Evolutionary conservation across 345 rosid genomes (phyloP), one percentile per base, ranked within the genome.

Genomic region (Sisymbrium irio): DNA sequence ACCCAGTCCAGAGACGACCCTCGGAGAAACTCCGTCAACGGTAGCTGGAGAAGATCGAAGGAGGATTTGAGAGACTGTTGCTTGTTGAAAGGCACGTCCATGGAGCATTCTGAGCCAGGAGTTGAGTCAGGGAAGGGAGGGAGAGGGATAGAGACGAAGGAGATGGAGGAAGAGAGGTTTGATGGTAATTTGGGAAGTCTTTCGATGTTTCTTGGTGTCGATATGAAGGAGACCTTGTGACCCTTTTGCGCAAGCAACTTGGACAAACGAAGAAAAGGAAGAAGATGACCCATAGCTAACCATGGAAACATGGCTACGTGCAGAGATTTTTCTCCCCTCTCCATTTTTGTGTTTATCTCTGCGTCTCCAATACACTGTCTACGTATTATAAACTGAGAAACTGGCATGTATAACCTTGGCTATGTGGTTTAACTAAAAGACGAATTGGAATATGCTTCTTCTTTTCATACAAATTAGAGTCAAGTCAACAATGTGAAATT

Each of bases 1-100:
- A 85, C 32, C 85, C 85, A 83, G 40, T 82, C 84, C 1, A 79
- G 89, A 7, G 65, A 27, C 0, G 75, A 42, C 3, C 30, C 4
- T 41, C 20, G 37, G 6, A 85, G 82, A 72, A 83, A 82, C 9
- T 62, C 45, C 0, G 74, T 57, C 18, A 83, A 45, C 1, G 51
- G 68, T 3, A n/a, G 6, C 5, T 68, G 66, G 32, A 85, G 85
- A 33, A 54, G 58, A 71, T 85, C 87, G 25, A 70, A 80, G 6
- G 89, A 80, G 32, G 76, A 18, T 58, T 82, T 85, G 14, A 85
- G 89, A 37, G 65, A 45, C 7, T 67, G 83, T 35, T 79, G 76
- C 7, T 69, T 77, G 78, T 56, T 76, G 75, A 67, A 67, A 56
- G 83, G 57, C 1, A 86, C 32, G 47, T 84, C 87, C 66, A 67